A percentile compares a stretch with the other conserved stretches of the same genome.
Evolutionary conservation across 139 green algal species (phyloP).

Genomic region (Eudorina sp.): DNA sequence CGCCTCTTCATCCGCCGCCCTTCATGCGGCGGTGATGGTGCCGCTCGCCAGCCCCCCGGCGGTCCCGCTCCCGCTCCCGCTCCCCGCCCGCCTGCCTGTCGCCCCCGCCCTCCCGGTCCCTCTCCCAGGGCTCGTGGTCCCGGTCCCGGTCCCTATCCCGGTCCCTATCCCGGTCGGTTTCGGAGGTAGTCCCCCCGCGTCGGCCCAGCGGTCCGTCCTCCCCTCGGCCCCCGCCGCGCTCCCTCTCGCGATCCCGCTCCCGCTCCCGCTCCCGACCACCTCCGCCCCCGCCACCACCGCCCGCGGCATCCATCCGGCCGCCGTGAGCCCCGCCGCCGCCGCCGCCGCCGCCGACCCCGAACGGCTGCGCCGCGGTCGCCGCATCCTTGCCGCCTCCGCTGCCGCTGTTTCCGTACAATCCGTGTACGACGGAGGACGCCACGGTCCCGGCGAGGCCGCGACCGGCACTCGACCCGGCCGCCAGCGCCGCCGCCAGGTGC

Average conservation of each 20-base stretch:
- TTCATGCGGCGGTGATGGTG: slow-evolving; percentile 6
- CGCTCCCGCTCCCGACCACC: not conserved
- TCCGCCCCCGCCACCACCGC: slow-evolving; percentile 1
- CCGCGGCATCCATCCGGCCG: not conserved
- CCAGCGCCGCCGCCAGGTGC: slow-evolving; percentile 18
- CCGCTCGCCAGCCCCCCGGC: not conserved
- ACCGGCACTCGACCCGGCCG: not conserved
- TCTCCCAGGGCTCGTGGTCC: not conserved
- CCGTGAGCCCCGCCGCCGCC: not conserved
- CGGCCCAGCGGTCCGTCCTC: no score
- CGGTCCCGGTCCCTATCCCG: slow-evolving; percentile 18
- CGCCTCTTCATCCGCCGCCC: slow-evolving; percentile 9
- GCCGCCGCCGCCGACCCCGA: not conserved
- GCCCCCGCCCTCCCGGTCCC: slow-evolving; percentile 10
- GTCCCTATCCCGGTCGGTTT: not conserved
- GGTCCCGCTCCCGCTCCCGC: slow-evolving; percentile 21
- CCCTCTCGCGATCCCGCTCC: not conserved
- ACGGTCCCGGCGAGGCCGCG: not conserved
- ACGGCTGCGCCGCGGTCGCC: not conserved
- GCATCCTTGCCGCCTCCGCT: not conserved
- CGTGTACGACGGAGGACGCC: slow-evolving; percentile 15
- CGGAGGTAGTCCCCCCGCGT: not conserved
- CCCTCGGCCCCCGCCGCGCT: not conserved
- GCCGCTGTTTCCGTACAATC: not conserved
- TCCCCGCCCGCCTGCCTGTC: slow-evolving; percentile 4